Evolutionary conservation across 352 stramenopile species (phyloP), one percentile per base, ranked within the genome.

Genomic region (Globisporangium acanthophoron): DNA sequence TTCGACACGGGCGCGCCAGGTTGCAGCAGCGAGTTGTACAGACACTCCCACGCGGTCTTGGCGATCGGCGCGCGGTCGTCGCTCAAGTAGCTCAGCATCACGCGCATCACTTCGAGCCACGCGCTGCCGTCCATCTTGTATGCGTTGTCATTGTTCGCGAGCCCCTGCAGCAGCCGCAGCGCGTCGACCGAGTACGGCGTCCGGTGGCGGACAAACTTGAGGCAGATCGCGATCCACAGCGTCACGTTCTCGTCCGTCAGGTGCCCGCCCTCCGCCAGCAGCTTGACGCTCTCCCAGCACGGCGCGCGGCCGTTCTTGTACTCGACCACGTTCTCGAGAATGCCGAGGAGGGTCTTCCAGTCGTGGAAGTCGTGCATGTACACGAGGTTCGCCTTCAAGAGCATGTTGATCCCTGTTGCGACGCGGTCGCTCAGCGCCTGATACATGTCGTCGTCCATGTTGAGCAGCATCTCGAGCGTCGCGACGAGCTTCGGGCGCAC

Each of bases 321-420:
- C 72, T 90, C 78, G 15, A 90, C 81, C 1, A 92, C 78, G 39
- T 85, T 81, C 49, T 88, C 73, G 18, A 95, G 54, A 33, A 95
- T 85, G 20, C 79, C 76, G 54, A 93, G 57, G 16, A 91, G 62
- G 15, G 89, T 71, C n/a, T 78, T 51, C 81, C 84, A 90, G 54
- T 94, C 83, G 66, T 85, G 70, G 52, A 90, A 91, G 35, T 90
- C 70, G 61, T 92, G 78, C 83, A 95, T 91, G 73, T 95, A 95
- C 62, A 93, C 83, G 16, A 91, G 65, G 40, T 95, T 95, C 1
- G 85, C 85, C 69, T 93, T 93, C 20, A 95, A 62, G 27, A 93
- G 61, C 73, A 93, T 86, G 40, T 88, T 90, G 50, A 95, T 84
- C 2, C 85, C 85, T 0, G 82, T 86, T 3, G 85, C 82, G 6